phyloP scores from a whole-genome alignment of 78 protist genomes.

The Monosiga brevicollis region DNA sequence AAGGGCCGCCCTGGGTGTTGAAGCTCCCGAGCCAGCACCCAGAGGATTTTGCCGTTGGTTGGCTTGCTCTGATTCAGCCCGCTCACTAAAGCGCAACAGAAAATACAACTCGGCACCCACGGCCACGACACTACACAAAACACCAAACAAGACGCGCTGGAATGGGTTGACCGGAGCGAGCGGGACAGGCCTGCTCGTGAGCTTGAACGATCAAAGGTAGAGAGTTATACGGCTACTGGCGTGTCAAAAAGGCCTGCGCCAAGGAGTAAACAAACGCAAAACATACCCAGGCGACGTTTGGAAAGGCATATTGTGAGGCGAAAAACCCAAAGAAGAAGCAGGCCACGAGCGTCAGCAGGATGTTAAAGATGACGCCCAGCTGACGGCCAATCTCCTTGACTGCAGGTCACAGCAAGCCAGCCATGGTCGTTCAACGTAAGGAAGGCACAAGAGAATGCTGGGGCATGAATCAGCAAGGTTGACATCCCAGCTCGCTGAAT shows the following conservation, averaged over 20 bases:
- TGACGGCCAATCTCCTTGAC: neutral
- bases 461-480: too few species aligned
- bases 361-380: neutral
- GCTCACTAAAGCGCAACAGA: neutral
- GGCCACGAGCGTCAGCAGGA: neutral
- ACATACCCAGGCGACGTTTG: neutral
- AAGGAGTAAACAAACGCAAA: neutral
- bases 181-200: neutral
- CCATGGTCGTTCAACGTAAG: too few species aligned
- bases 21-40: too few species aligned
- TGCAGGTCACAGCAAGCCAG: too few species aligned
- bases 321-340: neutral
- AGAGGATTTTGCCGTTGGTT: too few species aligned
- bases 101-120: neutral
- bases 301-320: neutral
- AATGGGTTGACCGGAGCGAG: neutral
- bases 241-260: neutral
- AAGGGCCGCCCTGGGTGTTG: too few species aligned
- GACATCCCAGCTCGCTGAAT: too few species aligned
- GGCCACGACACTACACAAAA: neutral
- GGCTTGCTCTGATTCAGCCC: neutral
- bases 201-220: neutral
- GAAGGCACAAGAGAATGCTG: too few species aligned
- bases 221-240: neutral
- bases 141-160: neutral